Conservation (phyloP, 2,329 filamentous ascomycete genomes). For the Lojkania enalia region DNA sequence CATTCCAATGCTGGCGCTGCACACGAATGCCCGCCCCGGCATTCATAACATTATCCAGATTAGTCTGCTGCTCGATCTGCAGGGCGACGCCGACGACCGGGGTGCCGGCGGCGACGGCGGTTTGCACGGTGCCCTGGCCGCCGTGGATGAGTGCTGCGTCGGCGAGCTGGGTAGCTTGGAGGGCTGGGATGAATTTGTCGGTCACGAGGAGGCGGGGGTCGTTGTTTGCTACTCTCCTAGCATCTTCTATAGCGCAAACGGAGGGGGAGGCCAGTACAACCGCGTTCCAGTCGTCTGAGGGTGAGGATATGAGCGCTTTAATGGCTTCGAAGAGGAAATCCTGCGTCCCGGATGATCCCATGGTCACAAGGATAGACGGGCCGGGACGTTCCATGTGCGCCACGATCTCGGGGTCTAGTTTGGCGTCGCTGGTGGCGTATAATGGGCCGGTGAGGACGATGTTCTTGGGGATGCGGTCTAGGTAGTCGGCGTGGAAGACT, state of each 20-base stretch:
- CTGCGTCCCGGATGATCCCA: constrained; percentile 38
- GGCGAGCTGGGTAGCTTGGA: constrained; percentile 32
- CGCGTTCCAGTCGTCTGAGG: constrained; percentile 34
- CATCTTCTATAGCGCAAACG: constrained; percentile 34
- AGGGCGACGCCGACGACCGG: constrained; percentile 37
- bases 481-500: constrained; percentile 35
- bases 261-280: constrained; percentile 37
- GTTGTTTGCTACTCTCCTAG: constrained; percentile 24
- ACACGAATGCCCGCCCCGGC: constrained; percentile 34
- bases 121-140: constrained; percentile 39
- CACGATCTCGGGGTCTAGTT: constrained; percentile 32
- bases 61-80: constrained; percentile 40
- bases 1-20: constrained; percentile 34
- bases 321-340: constrained; percentile 38
- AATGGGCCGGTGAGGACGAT: constrained; percentile 37
- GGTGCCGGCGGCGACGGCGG: constrained; percentile 35
- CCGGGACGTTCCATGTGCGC: constrained; percentile 29
- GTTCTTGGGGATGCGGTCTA: constrained; percentile 33
- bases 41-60: constrained; percentile 41
- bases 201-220: constrained; percentile 34
- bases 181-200: constrained; percentile 36
- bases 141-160: constrained; percentile 36
- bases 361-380: constrained; percentile 32
- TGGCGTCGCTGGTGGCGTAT: constrained; percentile 25
- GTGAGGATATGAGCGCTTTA: constrained; percentile 28